phyloP scores from a whole-genome alignment of 1,139 yeast species.

The Sugiyamaella novakii region DNA sequence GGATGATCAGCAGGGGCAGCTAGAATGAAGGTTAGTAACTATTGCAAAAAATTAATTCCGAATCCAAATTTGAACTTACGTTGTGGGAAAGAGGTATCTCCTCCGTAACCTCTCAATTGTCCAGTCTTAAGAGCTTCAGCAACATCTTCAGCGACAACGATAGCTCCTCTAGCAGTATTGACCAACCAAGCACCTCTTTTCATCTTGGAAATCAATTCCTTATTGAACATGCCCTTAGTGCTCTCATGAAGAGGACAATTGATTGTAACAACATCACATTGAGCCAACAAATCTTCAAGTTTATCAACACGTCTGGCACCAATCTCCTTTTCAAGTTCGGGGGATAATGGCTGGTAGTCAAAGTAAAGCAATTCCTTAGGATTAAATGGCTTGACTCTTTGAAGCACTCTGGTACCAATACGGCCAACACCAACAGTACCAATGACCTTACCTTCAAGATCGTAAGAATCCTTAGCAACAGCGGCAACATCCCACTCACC shows the following conservation, averaged over 20 bases:
- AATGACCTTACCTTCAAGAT: slow-evolving; percentile 70
- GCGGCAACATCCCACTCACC: slow-evolving; percentile 80
- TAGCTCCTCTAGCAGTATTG: slow-evolving; percentile 83
- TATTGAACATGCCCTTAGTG: slow-evolving; percentile 66
- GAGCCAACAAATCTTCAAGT: slow-evolving; percentile 65
- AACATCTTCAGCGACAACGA: slow-evolving; percentile 68
- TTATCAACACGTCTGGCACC: slow-evolving; percentile 62
- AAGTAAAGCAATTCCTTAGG: slow-evolving; percentile 71
- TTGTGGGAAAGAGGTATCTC: slow-evolving; percentile 81
- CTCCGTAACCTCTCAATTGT: slow-evolving; percentile 74
- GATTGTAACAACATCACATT: slow-evolving; percentile 72
- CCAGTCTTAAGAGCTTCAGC: slow-evolving; percentile 72
- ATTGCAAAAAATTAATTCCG: too few species aligned
- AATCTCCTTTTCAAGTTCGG: slow-evolving; percentile 56
- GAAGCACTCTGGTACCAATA: slow-evolving; percentile 74
- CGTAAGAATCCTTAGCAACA: slow-evolving; percentile 70
- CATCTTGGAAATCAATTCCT: slow-evolving; percentile 66
- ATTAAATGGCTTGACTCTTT: slow-evolving; percentile 70
- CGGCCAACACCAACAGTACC: slow-evolving; percentile 83
- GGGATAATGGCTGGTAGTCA: slow-evolving; percentile 71
- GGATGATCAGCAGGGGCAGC: slow-evolving; percentile 73
- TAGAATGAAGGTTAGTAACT: slow-evolving; percentile 4
- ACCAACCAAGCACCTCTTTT: slow-evolving; percentile 75
- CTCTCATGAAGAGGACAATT: slow-evolving; percentile 76
- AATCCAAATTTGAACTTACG: slow-evolving; percentile 35